Evolutionary conservation across 768 basidiomycete species (phyloP), one percentile per base, ranked within the genome.

Genomic region (Mycena haematopus): DNA sequence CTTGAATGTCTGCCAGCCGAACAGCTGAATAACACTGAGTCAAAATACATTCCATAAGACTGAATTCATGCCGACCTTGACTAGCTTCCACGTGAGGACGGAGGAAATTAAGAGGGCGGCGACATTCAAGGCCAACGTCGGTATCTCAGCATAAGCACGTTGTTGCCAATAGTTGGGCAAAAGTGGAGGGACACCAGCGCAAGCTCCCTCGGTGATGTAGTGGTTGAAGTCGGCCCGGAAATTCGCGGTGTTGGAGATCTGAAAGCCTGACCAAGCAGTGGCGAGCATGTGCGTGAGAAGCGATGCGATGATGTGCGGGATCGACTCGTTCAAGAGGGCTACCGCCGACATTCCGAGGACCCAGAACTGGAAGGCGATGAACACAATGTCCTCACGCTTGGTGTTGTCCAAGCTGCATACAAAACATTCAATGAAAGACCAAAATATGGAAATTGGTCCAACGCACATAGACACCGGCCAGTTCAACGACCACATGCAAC

Each of bases 1-100:
- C 74, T 92, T 92, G 82, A 93, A 94, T 0, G 91, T 94, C 74
- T 91, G 90, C 91, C 91, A 94, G 46, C 92, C 90, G 72, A 91
- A 93, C 17, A 81, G 70, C 89, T 91, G 38, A 44, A 58, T 40
- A 52, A 50, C 36, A 22, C 52, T 31, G 5, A 35, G 27, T 17
- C 8, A 29, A 36, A 27, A 49, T 29, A 11, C 24, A 22, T 42
- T 29, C 4, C 35, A 40, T 33, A 14, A 45, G 66, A 29, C 27
- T 33, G 14, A 33, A 50, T 15, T 22, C 40, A 22, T 9, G 14
- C 68, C 21, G 55, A 91, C 91, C 83, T 89, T 91, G 69, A 89
- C 80, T 27, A 94, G 79, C 68, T 79, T 86, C 88, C 89, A 93
- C 1, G 89, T 89, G 66, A 93, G 75, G 73, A 88, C 81, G 22